Conservation (phyloP, 1,284 basidiomycete species). For the Ceratobasidium sp. region DNA sequence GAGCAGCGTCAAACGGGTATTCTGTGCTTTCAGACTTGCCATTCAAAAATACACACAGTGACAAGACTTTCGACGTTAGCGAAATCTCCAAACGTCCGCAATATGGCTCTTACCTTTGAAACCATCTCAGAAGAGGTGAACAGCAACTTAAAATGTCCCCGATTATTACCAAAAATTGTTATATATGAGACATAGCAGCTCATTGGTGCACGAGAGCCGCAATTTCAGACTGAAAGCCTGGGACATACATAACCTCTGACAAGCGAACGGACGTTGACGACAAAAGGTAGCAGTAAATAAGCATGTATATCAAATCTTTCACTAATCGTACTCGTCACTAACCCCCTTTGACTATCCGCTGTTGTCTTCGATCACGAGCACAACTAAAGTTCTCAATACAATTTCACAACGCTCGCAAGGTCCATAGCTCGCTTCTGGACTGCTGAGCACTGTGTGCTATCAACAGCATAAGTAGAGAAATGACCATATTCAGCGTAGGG, state of each 20-base stretch:
- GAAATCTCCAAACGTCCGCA: too few species aligned
- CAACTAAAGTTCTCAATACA: conserved; percentile 91
- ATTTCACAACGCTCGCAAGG: too few species aligned
- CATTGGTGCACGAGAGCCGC: conserved; percentile 88
- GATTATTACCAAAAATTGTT: conserved; percentile 90
- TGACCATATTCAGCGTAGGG: conserved; percentile 86
- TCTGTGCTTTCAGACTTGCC: too few species aligned
- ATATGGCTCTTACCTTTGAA: too few species aligned
- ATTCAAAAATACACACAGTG: too few species aligned
- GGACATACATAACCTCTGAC: conserved; percentile 93
- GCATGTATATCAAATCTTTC: too few species aligned
- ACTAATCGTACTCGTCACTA: neutral
- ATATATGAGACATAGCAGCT: conserved; percentile 91
- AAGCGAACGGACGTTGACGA: conserved; percentile 82
- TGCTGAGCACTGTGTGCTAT: too few species aligned
- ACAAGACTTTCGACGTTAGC: too few species aligned
- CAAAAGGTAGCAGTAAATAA: conserved; percentile 91
- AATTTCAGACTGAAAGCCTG: conserved; percentile 93
- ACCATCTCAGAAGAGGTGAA: too few species aligned
- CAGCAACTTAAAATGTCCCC: conserved; percentile 91
- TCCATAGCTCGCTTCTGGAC: conserved; percentile 97
- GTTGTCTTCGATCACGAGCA: conserved; percentile 87
- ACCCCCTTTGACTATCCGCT: conserved; percentile 77
- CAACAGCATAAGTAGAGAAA: conserved; percentile 85
- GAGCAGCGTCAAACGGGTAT: too few species aligned